Evolutionary conservation across 495 filamentous ascomycete species (phyloP), one percentile per base, ranked within the genome.

Genomic region (Amniculicola lignicola): DNA sequence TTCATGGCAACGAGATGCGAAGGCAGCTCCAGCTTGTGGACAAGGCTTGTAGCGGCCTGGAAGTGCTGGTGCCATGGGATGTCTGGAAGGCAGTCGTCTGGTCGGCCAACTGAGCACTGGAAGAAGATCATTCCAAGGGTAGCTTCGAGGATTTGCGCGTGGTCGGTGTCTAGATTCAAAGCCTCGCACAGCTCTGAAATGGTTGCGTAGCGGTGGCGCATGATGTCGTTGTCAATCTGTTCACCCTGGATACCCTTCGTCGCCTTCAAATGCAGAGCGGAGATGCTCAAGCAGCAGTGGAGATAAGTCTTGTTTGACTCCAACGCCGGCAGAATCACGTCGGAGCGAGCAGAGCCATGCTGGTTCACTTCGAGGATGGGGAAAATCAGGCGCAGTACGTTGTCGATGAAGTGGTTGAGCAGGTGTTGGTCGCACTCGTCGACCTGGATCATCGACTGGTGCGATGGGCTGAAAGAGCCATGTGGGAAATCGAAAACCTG

Each of bases 51-150:
- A 9, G 82, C 92, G 0, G 92, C 92, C 64, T 93, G 87, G 77
- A 97, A 97, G 75, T 98, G 93, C 63, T 94, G 88, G 71, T 86
- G 85, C 93, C 93, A 98, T 0, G 92, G 86, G 56, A 97, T 96
- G 65, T 98, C 93, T 2, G 90, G 90, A 11, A 98, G 82, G 45
- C 77, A 79, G 63, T 96, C 93, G 62, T 90, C 86, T 3, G 86
- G 81, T 40, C 87, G 77, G 28, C 93, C 93, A 51, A 97, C 91
- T 14, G 88, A 88, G 74, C 87, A 92, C 63, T 96, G 91, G 77
- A 96, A 98, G 75, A 97, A 90, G 56, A 96, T 95, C 82, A 98
- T 91, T 43, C 89, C 93, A 6, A 98, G 77, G 0, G 92, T 90
- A 2, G 93, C 90, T 72, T 98, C 93, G 11, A 98, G 80, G 59